These are phyloP conservation scores for Yamadazyma blattariae DNA, from an alignment of 1,139 yeast genomes.

Conservation along the genomic window DNA sequence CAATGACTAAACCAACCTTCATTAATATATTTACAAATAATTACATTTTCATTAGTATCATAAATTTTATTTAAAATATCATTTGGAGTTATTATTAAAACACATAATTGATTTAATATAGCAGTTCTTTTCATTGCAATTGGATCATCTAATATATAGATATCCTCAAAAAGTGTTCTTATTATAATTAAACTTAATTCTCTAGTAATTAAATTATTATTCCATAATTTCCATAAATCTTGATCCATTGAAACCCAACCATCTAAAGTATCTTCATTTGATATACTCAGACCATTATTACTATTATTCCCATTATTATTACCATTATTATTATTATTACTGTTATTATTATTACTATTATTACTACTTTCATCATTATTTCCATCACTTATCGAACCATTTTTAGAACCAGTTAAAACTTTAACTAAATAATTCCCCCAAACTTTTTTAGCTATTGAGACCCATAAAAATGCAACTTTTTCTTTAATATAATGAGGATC, in stretches of 20 bases:
- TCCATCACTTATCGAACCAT: slow-evolving; percentile 1
- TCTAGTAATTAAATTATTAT: slow-evolving; percentile 55
- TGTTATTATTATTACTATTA: slow-evolving; percentile 2
- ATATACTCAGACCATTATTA: not conserved
- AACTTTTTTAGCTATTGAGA: slow-evolving; percentile 81
- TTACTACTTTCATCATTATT: slow-evolving; percentile 1
- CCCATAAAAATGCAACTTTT: slow-evolving; percentile 89
- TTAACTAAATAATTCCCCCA: slow-evolving; percentile 70
- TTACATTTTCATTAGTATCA: slow-evolving; percentile 64
- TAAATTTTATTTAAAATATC: slow-evolving; percentile 62
- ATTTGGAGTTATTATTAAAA: slow-evolving; percentile 76
- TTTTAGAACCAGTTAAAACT: slow-evolving; percentile 11
- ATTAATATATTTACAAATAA: slow-evolving; percentile 56
- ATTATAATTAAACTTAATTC: slow-evolving; percentile 77
- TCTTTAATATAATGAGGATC: slow-evolving; percentile 93
- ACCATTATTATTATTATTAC: slow-evolving; percentile 1
- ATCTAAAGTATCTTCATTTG: slow-evolving; percentile 38
- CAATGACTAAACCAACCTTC: slow-evolving; percentile 90
- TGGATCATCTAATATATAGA: slow-evolving; percentile 89
- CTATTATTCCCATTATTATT: slow-evolving; percentile 2
- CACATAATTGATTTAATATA: slow-evolving; percentile 78
- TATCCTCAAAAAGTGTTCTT: slow-evolving; percentile 88
- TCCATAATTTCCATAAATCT: slow-evolving; percentile 75
- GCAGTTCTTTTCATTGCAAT: slow-evolving; percentile 78
- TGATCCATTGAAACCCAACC: slow-evolving; percentile 94